Percentiles rank a stretch among this genome's conserved stretches.
phyloP scores from a whole-genome alignment of 768 basidiomycete species.

The Suillus hirtellus region DNA sequence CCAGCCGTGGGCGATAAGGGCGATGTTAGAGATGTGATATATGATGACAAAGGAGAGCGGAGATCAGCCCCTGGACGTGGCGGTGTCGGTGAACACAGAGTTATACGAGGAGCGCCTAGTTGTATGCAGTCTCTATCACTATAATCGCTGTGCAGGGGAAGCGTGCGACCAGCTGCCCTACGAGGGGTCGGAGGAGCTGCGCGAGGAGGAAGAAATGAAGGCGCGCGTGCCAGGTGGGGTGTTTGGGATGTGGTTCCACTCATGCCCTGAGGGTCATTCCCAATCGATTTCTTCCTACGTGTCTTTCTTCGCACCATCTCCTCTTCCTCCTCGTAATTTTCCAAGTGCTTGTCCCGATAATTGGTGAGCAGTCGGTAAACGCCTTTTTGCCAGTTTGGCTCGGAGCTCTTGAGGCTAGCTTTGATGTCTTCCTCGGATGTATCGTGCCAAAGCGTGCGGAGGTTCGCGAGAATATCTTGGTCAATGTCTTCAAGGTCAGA shows the following conservation, averaged over 20 bases:
- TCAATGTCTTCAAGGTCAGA: conserved; percentile 69
- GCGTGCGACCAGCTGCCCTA: conserved; percentile 41
- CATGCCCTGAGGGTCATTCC: conserved; percentile 24
- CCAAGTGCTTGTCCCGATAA: conserved; percentile 73
- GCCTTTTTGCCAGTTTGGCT: conserved; percentile 92
- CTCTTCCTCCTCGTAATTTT: conserved; percentile 54
- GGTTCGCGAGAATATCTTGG: conserved; percentile 84
- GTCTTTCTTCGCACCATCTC: conserved; percentile 39
- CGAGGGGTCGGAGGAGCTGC: conserved; percentile 63
- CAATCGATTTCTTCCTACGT: conserved; percentile 36
- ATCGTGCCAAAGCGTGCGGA: conserved; percentile 90
- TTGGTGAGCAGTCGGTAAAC: conserved; percentile 89
- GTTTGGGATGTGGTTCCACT: conserved; percentile 27
- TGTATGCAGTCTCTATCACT: conserved; percentile 13
- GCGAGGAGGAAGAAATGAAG: conserved; percentile 49
- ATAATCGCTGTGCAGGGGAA: conserved; percentile 17
- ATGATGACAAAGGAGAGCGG: conserved; percentile 24
- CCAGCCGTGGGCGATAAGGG: conserved; percentile 35
- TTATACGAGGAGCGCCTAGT: conserved; percentile 25
- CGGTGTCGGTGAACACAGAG: conserved; percentile 28
- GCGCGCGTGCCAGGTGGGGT: conserved; percentile 30
- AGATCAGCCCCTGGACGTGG: conserved; percentile 20
- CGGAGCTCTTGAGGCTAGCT: conserved; percentile 59
- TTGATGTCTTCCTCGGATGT: conserved; percentile 73
- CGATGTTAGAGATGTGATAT: conserved; percentile 20